phyloP scores from a whole-genome alignment of 768 basidiomycete genomes.

The Clitopilus passeckerianus region DNA sequence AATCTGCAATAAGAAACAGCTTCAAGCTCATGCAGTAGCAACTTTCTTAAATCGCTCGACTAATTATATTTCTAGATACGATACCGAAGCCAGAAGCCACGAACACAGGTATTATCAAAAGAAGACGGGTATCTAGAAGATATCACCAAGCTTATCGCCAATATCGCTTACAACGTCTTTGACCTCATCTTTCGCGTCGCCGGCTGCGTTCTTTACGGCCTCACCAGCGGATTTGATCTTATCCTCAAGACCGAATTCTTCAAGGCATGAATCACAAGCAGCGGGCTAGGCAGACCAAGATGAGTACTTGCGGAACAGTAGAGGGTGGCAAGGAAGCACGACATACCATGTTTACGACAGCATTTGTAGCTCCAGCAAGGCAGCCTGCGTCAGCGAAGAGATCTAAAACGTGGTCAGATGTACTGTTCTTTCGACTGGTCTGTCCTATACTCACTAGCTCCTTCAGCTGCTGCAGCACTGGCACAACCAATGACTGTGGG shows the following conservation, averaged over 20 bases:
- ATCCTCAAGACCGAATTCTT: slow-evolving; percentile 6
- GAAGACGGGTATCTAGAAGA: background rate
- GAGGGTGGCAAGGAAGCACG: background rate
- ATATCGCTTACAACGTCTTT: slow-evolving; percentile 1
- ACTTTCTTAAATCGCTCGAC: background rate
- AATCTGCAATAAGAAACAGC: background rate
- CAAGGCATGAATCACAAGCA: slow-evolving; percentile 6
- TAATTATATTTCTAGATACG: background rate
- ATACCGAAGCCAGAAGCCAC: background rate
- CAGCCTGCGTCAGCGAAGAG: slow-evolving; percentile 7
- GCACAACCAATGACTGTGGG: slow-evolving; percentile 8
- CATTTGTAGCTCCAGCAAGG: slow-evolving; percentile 7
- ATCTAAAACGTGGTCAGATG: slow-evolving; percentile 1
- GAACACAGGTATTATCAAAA: background rate
- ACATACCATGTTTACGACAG: slow-evolving; percentile 6
- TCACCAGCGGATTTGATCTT: slow-evolving; percentile 3
- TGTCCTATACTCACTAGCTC: slow-evolving; percentile 4
- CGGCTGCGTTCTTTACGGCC: background rate
- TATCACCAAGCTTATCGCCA: slow-evolving; percentile 2
- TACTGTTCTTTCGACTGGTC: background rate
- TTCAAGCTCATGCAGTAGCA: background rate
- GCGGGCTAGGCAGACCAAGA: slow-evolving; percentile 2
- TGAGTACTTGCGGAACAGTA: background rate
- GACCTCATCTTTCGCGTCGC: background rate
- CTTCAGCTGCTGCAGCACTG: slow-evolving; percentile 7